Conservation (phyloP, 805 yeast species). For the Candida alai region DNA sequence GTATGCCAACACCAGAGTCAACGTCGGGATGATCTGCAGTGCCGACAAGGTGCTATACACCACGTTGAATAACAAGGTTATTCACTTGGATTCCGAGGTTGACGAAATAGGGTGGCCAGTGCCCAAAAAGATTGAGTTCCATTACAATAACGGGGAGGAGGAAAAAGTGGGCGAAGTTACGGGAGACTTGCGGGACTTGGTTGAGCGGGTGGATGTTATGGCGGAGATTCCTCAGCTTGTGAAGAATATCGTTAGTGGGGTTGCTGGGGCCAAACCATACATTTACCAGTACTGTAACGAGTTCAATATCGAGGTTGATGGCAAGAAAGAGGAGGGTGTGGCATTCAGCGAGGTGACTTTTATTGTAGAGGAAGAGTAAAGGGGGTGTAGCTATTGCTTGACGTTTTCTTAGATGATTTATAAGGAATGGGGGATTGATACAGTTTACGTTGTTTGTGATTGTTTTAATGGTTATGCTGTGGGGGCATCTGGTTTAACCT, state of each 20-base stretch:
- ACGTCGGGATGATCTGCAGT: constrained; percentile 69
- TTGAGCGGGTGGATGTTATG: constrained; percentile 96
- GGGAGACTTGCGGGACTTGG: constrained; percentile 59
- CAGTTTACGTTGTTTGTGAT: no score
- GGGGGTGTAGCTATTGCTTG: not conserved
- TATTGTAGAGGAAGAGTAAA: constrained; percentile 41
- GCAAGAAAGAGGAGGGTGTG: constrained; percentile 52
- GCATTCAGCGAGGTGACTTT: constrained; percentile 82
- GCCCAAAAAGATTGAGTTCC: constrained; percentile 66
- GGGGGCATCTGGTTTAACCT: no score
- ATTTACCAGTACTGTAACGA: constrained; percentile 86
- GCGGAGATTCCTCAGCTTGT: constrained; percentile 93
- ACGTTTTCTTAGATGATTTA: no score
- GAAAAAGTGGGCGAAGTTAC: constrained; percentile 46
- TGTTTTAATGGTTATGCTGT: no score
- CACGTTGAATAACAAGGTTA: constrained; percentile 61
- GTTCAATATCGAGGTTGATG: constrained; percentile 44
- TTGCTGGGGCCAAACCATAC: constrained; percentile 95
- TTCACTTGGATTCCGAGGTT: constrained; percentile 48
- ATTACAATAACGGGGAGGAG: constrained; percentile 15
- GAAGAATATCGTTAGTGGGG: constrained; percentile 88
- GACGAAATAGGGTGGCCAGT: constrained; percentile 93
- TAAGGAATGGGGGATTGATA: no score
- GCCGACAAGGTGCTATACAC: constrained; percentile 59
- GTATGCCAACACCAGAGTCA: constrained; percentile 77